Base-by-base conservation (phyloP, 139 green algal species). In the Coccomyxa sp. region DNA sequence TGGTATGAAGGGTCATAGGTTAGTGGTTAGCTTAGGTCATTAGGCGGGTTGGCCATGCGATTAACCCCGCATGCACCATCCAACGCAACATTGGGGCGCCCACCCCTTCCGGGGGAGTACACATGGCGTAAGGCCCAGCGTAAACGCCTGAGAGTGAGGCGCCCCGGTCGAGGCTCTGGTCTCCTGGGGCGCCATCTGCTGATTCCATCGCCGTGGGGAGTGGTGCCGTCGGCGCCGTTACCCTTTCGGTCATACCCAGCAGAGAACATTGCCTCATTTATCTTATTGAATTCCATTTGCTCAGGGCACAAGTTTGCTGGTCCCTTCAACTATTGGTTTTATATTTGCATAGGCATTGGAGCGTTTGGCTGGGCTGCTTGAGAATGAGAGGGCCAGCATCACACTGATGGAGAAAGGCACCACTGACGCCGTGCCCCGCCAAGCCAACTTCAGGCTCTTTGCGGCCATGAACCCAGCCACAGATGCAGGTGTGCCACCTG, bases 381-480 rank as follows among this genome's bases (percentile, higher is more conserved):
- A 99, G 84, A 88, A 79, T 16, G 76, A 78, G 60, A 79, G 58
- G 10, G 91, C 90, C 31, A 90, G 82, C 81, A 68, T 97, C 3
- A 90, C 91, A 0, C 87, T 99, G 12, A 85, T 94, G 0, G 96
- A 99, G 89, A 87, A 94, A 4, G 96, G 96, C 15, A 95, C 98
- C 78, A 83, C 86, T 0, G 76, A 76, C 0, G 68, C 83, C 21
- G 87, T 99, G 13, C 79, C 89, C 0, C 89, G 95, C 21, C 96
- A 99, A 86, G 93, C 95, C 3, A 74, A 88, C 58, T 99, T 99
- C 89, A 89, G 97, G 4, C 89, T 99, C 11, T 94, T 99, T 81
- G 96, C 92, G 0, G 93, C 93, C 31, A 99, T 99, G 97, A 99
- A 99, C 89, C 97, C 97, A 0, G 96, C 96, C 23, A 99, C 97